These are phyloP conservation scores for Tolypocladium ophioglossoides DNA, from an alignment of 2,329 filamentous ascomycete species.

Conservation along the genomic window DNA sequence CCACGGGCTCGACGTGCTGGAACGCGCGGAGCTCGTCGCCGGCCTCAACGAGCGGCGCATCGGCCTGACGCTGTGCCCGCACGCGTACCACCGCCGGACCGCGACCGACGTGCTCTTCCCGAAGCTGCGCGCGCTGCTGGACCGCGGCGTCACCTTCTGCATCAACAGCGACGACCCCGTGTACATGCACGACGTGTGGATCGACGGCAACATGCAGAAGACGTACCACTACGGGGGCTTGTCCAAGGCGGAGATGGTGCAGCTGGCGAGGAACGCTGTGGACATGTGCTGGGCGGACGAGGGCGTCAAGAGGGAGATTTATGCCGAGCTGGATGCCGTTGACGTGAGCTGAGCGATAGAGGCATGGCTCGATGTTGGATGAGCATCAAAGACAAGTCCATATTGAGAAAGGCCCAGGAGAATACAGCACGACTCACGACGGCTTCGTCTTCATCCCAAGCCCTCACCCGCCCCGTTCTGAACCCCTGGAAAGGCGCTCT, in stretches of 20 bases:
- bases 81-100: constrained; percentile 9
- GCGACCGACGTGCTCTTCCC: constrained; percentile 37
- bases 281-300: constrained; percentile 34
- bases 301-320: constrained; percentile 20
- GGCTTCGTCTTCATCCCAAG: too few species aligned
- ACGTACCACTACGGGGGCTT: constrained; percentile 29
- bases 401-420: not conserved
- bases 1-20: constrained; percentile 55
- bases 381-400: not conserved
- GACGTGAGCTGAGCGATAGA: not conserved
- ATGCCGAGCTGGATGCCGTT: constrained; percentile 13
- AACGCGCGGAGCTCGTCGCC: constrained; percentile 45
- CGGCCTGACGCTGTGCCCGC: constrained; percentile 58
- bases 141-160: constrained; percentile 52
- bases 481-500: too few species aligned
- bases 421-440: not conserved
- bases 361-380: not conserved
- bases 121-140: constrained; percentile 38
- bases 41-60: constrained; percentile 43
- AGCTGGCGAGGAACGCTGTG: constrained; percentile 29
- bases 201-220: constrained; percentile 35
- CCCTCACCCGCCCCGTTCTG: too few species aligned
- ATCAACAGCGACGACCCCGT: constrained; percentile 64
- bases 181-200: constrained; percentile 45
- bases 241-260: constrained; percentile 28